Conservation (phyloP, 768 basidiomycete genomes). For the Macrolepiota dolichaula region DNA sequence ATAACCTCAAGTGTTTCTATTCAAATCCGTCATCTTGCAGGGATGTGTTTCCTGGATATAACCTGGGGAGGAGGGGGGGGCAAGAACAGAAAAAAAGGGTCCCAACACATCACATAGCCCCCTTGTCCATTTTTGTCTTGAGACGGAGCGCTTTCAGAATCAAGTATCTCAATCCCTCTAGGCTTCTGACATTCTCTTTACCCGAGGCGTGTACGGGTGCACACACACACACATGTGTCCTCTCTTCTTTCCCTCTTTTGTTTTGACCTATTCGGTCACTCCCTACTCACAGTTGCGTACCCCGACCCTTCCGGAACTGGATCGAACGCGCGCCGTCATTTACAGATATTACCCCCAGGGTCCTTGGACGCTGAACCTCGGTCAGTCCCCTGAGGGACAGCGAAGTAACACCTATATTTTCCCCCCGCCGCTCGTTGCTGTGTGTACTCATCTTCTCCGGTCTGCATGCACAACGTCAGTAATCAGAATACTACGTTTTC, state of each 20-base stretch:
- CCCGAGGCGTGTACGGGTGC: not conserved
- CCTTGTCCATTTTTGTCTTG: not conserved
- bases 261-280: not conserved
- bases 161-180: not conserved
- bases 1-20: not conserved
- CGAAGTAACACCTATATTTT: not conserved
- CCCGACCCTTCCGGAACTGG: not conserved
- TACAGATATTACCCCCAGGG: not conserved
- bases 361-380: not conserved
- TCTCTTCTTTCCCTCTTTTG: not conserved
- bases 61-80: no score
- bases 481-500: no score
- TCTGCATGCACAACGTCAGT: no score
- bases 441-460: no score
- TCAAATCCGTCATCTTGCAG: not conserved
- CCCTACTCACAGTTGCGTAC: not conserved
- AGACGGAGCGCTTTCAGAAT: not conserved
- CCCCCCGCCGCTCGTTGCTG: not conserved
- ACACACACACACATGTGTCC: not conserved
- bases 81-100: no score
- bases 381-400: not conserved
- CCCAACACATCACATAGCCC: no score
- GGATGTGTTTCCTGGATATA: not conserved
- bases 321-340: not conserved
- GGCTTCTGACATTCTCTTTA: not conserved